These are phyloP conservation scores for Acer campestre DNA, from an alignment of 345 rosid genomes.

Conservation along the genomic window DNA sequence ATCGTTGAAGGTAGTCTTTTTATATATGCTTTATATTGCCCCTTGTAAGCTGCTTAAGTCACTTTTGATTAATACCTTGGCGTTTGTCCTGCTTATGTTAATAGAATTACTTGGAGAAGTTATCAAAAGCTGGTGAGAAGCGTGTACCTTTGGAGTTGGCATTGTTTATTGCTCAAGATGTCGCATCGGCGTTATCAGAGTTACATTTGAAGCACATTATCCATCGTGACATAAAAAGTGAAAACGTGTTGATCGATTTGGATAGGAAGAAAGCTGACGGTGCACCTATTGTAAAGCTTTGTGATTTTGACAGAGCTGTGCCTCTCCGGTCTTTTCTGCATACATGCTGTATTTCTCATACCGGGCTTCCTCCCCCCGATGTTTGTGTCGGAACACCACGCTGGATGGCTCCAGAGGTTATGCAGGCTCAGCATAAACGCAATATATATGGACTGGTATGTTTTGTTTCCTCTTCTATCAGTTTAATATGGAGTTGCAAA, in stretches of 20 bases:
- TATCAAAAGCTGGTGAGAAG: constrained; percentile 65
- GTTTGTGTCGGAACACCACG: constrained; percentile 97
- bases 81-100: constrained; percentile 16
- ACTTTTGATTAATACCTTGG: constrained; percentile 1
- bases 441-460: constrained; percentile 75
- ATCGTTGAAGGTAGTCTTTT: constrained; percentile 63
- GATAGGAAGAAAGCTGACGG: constrained; percentile 56
- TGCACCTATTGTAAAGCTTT: constrained; percentile 73
- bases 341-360: constrained; percentile 79
- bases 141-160: constrained; percentile 65
- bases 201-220: constrained; percentile 85
- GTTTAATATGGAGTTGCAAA: neutral
- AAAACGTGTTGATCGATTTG: constrained; percentile 83
- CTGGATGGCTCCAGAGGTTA: constrained; percentile 99
- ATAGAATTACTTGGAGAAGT: constrained; percentile 72
- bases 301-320: constrained; percentile 96
- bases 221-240: constrained; percentile 97
- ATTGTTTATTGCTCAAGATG: constrained; percentile 69
- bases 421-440: constrained; percentile 66
- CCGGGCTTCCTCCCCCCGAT: constrained; percentile 77
- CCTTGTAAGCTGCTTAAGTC: neutral
- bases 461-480: constrained; percentile 12
- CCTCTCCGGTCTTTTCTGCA: constrained; percentile 80
- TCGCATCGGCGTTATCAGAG: constrained; percentile 77
- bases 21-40: neutral